Evolutionary conservation across 441 rosid species (phyloP).

Genomic region (Aquilaria agallochum): DNA sequence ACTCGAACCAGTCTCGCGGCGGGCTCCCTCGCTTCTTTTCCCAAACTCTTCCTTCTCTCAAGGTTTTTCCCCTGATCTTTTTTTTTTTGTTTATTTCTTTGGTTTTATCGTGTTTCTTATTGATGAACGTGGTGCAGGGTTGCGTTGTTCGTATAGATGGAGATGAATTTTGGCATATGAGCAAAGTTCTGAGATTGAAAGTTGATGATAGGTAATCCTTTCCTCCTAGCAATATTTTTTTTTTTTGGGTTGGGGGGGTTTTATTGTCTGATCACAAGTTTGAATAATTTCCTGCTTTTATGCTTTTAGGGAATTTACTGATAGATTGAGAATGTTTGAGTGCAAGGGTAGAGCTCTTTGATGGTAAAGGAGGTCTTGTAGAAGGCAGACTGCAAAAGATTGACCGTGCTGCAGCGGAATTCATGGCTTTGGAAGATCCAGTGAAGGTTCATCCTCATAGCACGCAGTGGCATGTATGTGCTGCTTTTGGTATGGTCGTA

Average conservation of each 20-base stretch:
- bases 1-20: conserved; percentile 60
- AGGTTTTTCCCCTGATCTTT: conserved; percentile 23
- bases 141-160: conserved; percentile 62
- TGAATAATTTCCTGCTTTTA: not conserved
- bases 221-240: not conserved
- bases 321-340: conserved; percentile 5
- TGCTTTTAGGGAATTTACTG: conserved; percentile 7
- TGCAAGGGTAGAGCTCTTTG: conserved; percentile 87
- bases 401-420: conserved; percentile 58
- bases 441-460: conserved; percentile 40
- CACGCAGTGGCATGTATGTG: conserved; percentile 72
- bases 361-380: conserved; percentile 79
- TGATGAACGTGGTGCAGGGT: conserved; percentile 41
- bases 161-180: conserved; percentile 85
- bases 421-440: conserved; percentile 62
- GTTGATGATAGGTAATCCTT: conserved; percentile 42
- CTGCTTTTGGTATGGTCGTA: conserved; percentile 67
- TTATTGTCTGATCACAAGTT: not conserved
- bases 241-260: conserved; percentile 3
- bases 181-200: conserved; percentile 62
- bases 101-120: not conserved
- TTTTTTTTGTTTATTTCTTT: not conserved
- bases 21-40: conserved; percentile 81
- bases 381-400: conserved; percentile 58
- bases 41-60: conserved; percentile 44